Percentiles rank a stretch among this genome's conserved stretches.
Evolutionary conservation across 2,329 filamentous ascomycete species (phyloP).

Genomic region (Pestalotiopsis sp.): DNA sequence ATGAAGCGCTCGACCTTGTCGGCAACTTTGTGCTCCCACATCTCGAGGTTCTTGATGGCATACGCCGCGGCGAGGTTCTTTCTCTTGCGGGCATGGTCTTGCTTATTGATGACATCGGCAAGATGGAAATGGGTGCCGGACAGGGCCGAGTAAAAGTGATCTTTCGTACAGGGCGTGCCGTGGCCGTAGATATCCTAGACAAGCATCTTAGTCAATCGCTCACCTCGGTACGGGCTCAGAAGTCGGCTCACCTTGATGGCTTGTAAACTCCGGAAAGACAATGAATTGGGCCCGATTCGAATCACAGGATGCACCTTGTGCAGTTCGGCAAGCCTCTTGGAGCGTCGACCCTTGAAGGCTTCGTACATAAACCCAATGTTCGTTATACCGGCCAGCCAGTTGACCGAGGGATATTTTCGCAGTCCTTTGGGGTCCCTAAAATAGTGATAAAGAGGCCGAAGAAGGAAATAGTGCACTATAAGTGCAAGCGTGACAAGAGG

Average conservation of each 20-base stretch:
- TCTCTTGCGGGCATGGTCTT: slow-evolving; percentile 54
- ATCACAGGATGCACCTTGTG: slow-evolving; percentile 49
- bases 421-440: not conserved
- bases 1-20: slow-evolving; percentile 51
- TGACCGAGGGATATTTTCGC: not conserved
- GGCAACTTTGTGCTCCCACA: slow-evolving; percentile 57
- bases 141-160: slow-evolving; percentile 45
- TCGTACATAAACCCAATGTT: not conserved
- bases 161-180: slow-evolving; percentile 53
- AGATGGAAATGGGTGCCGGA: slow-evolving; percentile 54
- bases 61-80: slow-evolving; percentile 54
- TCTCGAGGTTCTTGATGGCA: slow-evolving; percentile 55
- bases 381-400: not conserved
- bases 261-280: slow-evolving; percentile 42
- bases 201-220: not conserved
- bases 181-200: slow-evolving; percentile 51
- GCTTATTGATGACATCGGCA: slow-evolving; percentile 54
- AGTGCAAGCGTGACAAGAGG: not conserved
- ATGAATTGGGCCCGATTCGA: slow-evolving; percentile 46
- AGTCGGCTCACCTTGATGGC: slow-evolving; percentile 40
- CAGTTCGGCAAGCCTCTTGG: slow-evolving; percentile 41
- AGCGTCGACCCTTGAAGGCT: slow-evolving; percentile 30
- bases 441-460: not conserved
- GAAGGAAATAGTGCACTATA: not conserved
- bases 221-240: not conserved